phyloP scores from a whole-genome alignment of 768 basidiomycete species.

The Rhodocollybia butyracea region DNA sequence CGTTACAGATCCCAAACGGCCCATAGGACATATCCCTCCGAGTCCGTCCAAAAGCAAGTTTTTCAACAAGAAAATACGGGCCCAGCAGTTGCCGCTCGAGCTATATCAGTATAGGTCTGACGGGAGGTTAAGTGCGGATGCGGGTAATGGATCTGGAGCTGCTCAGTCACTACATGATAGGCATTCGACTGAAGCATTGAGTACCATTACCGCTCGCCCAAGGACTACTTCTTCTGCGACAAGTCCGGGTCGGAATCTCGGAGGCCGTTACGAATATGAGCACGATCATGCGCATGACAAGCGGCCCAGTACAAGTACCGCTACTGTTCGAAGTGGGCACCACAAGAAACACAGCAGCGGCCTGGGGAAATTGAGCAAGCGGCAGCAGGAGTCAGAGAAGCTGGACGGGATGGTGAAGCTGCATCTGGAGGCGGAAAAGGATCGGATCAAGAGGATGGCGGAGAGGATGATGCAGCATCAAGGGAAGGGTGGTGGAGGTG shows the following conservation, averaged over 20 bases:
- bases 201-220: too few relatives aligned
- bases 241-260: too few relatives aligned
- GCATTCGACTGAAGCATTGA: too few relatives aligned
- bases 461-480: not conserved
- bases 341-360: not conserved
- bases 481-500: not conserved
- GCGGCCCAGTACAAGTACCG: slow-evolving; percentile 12
- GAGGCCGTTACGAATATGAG: not conserved
- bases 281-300: slow-evolving; percentile 9
- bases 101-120: slow-evolving; percentile 36
- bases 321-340: not conserved
- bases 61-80: slow-evolving; percentile 29
- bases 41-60: slow-evolving; percentile 46
- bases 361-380: slow-evolving; percentile 14
- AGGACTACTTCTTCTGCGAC: too few relatives aligned
- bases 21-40: slow-evolving; percentile 50
- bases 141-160: not conserved
- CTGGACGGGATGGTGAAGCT: slow-evolving; percentile 79
- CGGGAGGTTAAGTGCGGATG: not conserved
- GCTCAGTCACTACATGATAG: not conserved
- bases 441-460: slow-evolving; percentile 76
- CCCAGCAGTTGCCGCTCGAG: slow-evolving; percentile 29
- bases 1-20: slow-evolving; percentile 36
- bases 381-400: slow-evolving; percentile 48
- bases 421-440: slow-evolving; percentile 83